These are phyloP conservation scores for Penicillium sp. DNA, from an alignment of 2,329 filamentous ascomycete genomes.

Conservation along the genomic window DNA sequence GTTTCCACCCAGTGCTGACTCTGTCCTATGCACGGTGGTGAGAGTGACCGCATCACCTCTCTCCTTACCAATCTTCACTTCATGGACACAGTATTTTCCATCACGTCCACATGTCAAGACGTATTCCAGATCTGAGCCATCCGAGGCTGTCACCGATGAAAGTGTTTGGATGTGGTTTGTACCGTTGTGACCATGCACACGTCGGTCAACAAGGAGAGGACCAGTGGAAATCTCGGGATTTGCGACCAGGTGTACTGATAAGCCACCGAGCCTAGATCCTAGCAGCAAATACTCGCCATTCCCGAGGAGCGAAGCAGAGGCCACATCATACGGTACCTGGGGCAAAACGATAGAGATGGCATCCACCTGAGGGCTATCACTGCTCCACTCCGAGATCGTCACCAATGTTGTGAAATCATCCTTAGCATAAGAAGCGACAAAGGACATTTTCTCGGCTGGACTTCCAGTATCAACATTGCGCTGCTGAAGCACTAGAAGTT, in stretches of 20 bases:
- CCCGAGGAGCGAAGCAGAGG: conserved; percentile 46
- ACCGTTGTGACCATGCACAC: conserved; percentile 58
- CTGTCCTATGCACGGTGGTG: conserved; percentile 64
- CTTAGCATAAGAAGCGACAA: conserved; percentile 28
- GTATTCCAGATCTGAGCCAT: conserved; percentile 23
- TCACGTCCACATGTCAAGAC: conserved; percentile 76
- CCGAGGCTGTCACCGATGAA: conserved; percentile 9
- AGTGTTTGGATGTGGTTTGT: conserved; percentile 62
- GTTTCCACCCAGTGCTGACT: conserved; percentile 70
- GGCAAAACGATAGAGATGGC: conserved; percentile 34
- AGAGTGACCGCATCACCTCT: conserved; percentile 37
- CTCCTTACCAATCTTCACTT: conserved; percentile 24
- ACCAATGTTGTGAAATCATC: conserved; percentile 32
- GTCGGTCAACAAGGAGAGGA: conserved; percentile 24
- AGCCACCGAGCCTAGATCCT: conserved; percentile 57
- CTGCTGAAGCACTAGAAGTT: conserved; percentile 28
- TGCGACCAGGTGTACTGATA: conserved; percentile 49
- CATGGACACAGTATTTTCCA: conserved; percentile 69
- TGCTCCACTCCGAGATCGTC: conserved; percentile 16
- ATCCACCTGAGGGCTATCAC: conserved; percentile 40
- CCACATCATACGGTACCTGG: conserved; percentile 49
- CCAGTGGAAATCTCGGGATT: conserved; percentile 16
- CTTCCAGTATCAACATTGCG: background rate
- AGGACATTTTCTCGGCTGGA: conserved; percentile 17
- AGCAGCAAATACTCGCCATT: conserved; percentile 44